A percentile compares a stretch with the other conserved stretches of the same genome.
These are phyloP conservation scores for Jamesozyma gamospora DNA, from an alignment of 805 yeast species.

Conservation along the genomic window DNA sequence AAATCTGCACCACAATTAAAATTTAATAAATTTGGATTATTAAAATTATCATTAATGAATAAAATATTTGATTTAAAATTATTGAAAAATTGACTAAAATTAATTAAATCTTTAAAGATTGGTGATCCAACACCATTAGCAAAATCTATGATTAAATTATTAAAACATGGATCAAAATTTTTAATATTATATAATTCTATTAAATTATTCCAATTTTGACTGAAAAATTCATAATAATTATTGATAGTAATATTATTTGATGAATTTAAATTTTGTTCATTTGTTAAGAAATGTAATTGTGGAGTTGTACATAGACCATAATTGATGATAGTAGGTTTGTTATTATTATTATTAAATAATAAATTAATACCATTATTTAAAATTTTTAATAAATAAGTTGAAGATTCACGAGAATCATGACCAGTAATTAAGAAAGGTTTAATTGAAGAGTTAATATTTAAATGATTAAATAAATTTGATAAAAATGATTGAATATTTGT, in stretches of 20 bases:
- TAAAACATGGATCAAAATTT: conserved; percentile 5
- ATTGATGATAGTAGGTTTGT: conserved; percentile 35
- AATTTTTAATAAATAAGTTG: conserved; percentile 37
- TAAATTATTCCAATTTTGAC: conserved; percentile 28
- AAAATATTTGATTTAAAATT: conserved; percentile 27
- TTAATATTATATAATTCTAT: conserved; percentile 9
- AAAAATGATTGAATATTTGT: not conserved
- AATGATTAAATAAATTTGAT: not conserved
- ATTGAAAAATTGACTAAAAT: conserved; percentile 9
- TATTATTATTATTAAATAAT: conserved; percentile 39
- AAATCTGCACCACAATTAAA: conserved; percentile 88
- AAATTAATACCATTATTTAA: conserved; percentile 50
- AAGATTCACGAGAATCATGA: conserved; percentile 81
- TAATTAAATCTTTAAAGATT: conserved; percentile 43
- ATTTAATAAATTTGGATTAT: conserved; percentile 52
- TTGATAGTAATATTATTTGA: conserved; percentile 32
- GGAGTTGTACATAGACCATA: conserved; percentile 83
- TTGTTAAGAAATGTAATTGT: conserved; percentile 79
- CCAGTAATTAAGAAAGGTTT: conserved; percentile 54
- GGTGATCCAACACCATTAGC: conserved; percentile 98
- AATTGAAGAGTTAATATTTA: conserved; percentile 8
- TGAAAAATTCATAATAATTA: conserved; percentile 62
- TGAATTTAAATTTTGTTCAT: conserved; percentile 41
- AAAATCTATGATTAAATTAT: conserved; percentile 60
- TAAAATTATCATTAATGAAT: conserved; percentile 46